phyloP scores from a whole-genome alignment of 2,329 filamentous ascomycete species.

The Teratosphaeriaceae sp. region DNA sequence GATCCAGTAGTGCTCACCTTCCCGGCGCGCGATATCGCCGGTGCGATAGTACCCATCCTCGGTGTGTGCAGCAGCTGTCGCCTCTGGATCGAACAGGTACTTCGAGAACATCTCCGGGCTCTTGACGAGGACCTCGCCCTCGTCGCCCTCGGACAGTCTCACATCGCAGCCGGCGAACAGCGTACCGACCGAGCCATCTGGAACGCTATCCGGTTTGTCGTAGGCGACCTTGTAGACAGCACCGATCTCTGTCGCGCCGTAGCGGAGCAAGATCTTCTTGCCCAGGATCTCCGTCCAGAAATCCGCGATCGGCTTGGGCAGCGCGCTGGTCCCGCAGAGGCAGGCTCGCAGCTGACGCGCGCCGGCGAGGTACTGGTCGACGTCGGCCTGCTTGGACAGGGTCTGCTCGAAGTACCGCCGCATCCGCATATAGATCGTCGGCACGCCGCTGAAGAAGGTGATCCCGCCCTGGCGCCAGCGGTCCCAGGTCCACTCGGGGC shows the following conservation, averaged over 20 bases:
- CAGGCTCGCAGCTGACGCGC: constrained; percentile 35
- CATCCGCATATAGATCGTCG: constrained; percentile 45
- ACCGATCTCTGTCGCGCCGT: constrained; percentile 45
- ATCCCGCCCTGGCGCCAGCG: constrained; percentile 35
- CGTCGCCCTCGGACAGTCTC: constrained; percentile 33
- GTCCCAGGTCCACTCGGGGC: constrained; percentile 36
- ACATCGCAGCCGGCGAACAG: constrained; percentile 42
- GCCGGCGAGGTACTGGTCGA: constrained; percentile 36
- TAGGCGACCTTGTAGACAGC: constrained; percentile 40
- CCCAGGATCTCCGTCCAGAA: constrained; percentile 41
- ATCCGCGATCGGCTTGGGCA: constrained; percentile 43
- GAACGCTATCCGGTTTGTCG: constrained; percentile 33
- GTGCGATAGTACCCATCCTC: constrained; percentile 27
- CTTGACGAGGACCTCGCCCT: constrained; percentile 42
- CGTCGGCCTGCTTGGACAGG: constrained; percentile 24
- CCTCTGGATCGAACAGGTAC: constrained; percentile 23
- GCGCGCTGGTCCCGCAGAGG: constrained; percentile 41
- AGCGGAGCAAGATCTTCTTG: constrained; percentile 39
- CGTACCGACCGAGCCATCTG: constrained; percentile 39
- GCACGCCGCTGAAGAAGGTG: constrained; percentile 46
- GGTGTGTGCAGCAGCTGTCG: constrained; percentile 21
- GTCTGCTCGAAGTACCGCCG: constrained; percentile 38
- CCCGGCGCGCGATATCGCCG: constrained; percentile 29
- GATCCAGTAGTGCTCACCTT: constrained; percentile 45
- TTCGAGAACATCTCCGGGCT: constrained; percentile 28